Percentiles rank a stretch among this genome's conserved stretches.
These are phyloP conservation scores for Pichia sp. DNA, from an alignment of 1,139 yeast species.

Conservation along the genomic window DNA sequence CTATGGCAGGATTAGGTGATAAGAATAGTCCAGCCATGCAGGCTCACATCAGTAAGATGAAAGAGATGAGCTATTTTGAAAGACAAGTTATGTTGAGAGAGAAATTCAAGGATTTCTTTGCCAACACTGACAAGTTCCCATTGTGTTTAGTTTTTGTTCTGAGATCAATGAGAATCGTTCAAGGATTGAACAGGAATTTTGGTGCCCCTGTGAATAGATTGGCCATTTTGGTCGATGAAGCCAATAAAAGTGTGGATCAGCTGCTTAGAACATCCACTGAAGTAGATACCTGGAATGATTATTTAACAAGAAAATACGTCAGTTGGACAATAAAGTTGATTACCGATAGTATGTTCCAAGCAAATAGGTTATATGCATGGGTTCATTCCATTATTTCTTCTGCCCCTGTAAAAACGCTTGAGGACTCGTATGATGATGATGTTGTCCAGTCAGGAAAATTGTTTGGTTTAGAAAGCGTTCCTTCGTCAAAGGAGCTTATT, in stretches of 20 bases:
- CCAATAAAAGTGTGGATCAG: conserved; percentile 26
- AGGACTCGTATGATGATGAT: conserved; percentile 21
- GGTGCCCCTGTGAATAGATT: conserved; percentile 72
- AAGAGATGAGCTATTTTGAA: conserved; percentile 29
- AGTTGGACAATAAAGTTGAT: conserved; percentile 14
- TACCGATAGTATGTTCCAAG: conserved; percentile 14
- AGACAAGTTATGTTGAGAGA: conserved; percentile 30
- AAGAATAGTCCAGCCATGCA: conserved; percentile 18
- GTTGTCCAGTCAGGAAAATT: conserved; percentile 19
- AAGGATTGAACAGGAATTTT: conserved; percentile 54
- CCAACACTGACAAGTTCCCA: conserved; percentile 62
- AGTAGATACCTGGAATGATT: conserved; percentile 8
- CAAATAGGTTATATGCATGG: conserved; percentile 20
- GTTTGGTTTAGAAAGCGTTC: conserved; percentile 23
- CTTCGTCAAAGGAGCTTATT: conserved; percentile 19
- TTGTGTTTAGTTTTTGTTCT: conserved; percentile 56
- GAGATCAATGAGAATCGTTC: conserved; percentile 67
- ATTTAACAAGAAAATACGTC: conserved; percentile 12
- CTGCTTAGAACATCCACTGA: conserved; percentile 7
- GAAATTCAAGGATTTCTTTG: conserved; percentile 40
- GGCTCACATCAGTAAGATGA: conserved; percentile 18
- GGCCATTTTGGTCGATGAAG: conserved; percentile 51
- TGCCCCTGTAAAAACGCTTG: conserved; percentile 17
- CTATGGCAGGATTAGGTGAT: conserved; percentile 49
- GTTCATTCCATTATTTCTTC: conserved; percentile 16